A percentile compares a stretch with the other conserved stretches of the same genome.
Conservation (phyloP, 1,139 yeast genomes). For the Hyphopichia fennica region DNA sequence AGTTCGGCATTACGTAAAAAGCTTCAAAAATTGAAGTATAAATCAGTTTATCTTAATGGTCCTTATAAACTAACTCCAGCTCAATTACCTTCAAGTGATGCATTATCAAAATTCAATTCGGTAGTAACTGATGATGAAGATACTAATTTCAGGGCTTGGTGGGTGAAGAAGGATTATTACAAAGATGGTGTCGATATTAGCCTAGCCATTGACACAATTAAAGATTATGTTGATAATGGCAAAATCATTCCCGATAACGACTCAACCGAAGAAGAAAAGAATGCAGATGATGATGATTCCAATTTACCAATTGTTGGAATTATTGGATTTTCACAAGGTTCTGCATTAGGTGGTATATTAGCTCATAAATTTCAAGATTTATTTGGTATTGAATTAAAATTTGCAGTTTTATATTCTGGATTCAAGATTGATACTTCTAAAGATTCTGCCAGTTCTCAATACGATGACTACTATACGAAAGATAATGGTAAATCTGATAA, state of each 20-base stretch:
- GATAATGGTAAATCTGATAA: constrained; percentile 12
- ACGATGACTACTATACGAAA: constrained; percentile 33
- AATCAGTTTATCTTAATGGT: constrained; percentile 75
- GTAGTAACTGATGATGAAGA: constrained; percentile 20
- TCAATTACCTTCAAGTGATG: constrained; percentile 61
- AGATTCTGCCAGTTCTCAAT: constrained; percentile 25
- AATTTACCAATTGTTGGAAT: constrained; percentile 40
- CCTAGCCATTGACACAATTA: constrained; percentile 29
- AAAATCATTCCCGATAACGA: constrained; percentile 33
- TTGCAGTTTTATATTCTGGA: constrained; percentile 76
- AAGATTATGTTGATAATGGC: constrained; percentile 30
- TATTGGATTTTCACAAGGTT: constrained; percentile 49
- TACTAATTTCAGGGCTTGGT: constrained; percentile 36
- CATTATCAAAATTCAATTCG: constrained; percentile 43
- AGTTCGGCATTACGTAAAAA: constrained; percentile 46
- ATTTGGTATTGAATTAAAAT: constrained; percentile 47
- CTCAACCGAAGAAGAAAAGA: constrained; percentile 13
- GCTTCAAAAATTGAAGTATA: constrained; percentile 42
- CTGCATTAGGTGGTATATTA: constrained; percentile 49
- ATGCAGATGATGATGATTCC: constrained; percentile 21
- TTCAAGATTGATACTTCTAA: constrained; percentile 60
- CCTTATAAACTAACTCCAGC: constrained; percentile 64
- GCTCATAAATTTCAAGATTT: constrained; percentile 30
- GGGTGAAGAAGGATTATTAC: constrained; percentile 27
- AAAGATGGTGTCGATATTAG: constrained; percentile 26